These are phyloP conservation scores for Aspergillus brunneoviolaceus DNA, from an alignment of 2,329 filamentous ascomycete species.

Conservation along the genomic window DNA sequence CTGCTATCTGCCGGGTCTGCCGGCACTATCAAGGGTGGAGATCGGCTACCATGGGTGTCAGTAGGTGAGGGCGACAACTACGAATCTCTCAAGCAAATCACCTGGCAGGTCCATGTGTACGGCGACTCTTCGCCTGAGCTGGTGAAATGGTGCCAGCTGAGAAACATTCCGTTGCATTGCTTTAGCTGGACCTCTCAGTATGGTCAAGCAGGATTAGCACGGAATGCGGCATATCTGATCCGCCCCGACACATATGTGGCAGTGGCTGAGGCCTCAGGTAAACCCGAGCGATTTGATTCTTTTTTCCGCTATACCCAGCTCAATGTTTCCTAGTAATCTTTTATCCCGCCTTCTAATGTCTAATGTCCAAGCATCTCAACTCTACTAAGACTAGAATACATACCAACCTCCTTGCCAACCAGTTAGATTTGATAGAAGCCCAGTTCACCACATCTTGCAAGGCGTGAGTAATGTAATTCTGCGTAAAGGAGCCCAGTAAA, in stretches of 20 bases:
- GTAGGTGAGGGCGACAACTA: slow-evolving; percentile 28
- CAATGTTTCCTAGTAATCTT: slow-evolving; percentile 4
- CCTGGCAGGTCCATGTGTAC: slow-evolving; percentile 37
- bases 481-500: too few relatives aligned
- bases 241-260: slow-evolving; percentile 35
- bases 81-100: slow-evolving; percentile 23
- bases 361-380: too few relatives aligned
- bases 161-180: slow-evolving; percentile 17
- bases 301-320: slow-evolving; percentile 21
- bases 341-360: not conserved
- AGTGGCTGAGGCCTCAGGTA: slow-evolving; percentile 17
- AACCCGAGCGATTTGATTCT: slow-evolving; percentile 21
- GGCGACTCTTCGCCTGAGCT: slow-evolving; percentile 17
- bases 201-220: slow-evolving; percentile 21
- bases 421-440: too few relatives aligned
- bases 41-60: slow-evolving; percentile 43
- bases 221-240: slow-evolving; percentile 30
- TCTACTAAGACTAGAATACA: too few relatives aligned
- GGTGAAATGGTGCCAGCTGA: slow-evolving; percentile 26
- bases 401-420: too few relatives aligned
- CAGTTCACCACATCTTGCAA: too few relatives aligned
- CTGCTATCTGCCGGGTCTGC: slow-evolving; percentile 35
- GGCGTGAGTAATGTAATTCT: too few relatives aligned
- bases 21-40: slow-evolving; percentile 47
- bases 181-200: slow-evolving; percentile 29